These are phyloP conservation scores for Trichoderma citrinoviride DNA, from an alignment of 2,329 filamentous ascomycete genomes.

Conservation along the genomic window DNA sequence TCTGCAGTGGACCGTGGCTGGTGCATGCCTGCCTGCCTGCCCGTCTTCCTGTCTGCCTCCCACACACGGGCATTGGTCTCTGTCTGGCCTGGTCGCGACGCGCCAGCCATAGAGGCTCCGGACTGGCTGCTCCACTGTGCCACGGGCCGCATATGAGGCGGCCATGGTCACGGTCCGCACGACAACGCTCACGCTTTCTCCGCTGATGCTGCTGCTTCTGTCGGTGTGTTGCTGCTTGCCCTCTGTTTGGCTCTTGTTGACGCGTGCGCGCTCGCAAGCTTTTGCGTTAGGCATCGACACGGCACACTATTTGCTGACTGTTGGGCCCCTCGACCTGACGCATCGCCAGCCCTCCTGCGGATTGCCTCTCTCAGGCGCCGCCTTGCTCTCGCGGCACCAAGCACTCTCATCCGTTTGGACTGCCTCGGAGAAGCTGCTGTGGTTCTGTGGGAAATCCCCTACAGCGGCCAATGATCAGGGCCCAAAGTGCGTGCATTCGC, in stretches of 20 bases:
- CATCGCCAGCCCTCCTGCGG: slow-evolving; percentile 16
- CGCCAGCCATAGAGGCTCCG: slow-evolving; percentile 28
- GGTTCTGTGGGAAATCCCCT: slow-evolving; percentile 9
- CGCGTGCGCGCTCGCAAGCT: slow-evolving; percentile 18
- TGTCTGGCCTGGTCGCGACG: neutral
- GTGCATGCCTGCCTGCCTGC: neutral
- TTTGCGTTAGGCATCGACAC: slow-evolving; percentile 23
- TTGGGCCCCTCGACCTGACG: slow-evolving; percentile 8
- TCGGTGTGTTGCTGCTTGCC: slow-evolving; percentile 36
- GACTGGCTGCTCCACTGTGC: slow-evolving; percentile 36
- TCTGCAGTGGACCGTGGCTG: slow-evolving; percentile 20
- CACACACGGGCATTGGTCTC: slow-evolving; percentile 22
- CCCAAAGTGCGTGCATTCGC: neutral
- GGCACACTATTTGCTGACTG: slow-evolving; percentile 21
- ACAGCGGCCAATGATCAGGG: slow-evolving; percentile 14
- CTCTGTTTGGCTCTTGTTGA: slow-evolving; percentile 30
- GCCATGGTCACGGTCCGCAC: slow-evolving; percentile 28
- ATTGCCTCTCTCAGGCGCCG: neutral
- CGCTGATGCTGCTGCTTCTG: slow-evolving; percentile 29
- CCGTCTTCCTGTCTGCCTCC: neutral
- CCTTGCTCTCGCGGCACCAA: slow-evolving; percentile 13
- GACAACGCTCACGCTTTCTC: slow-evolving; percentile 21
- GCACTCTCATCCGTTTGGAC: slow-evolving; percentile 11
- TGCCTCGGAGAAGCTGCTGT: slow-evolving; percentile 13
- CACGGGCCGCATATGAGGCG: slow-evolving; percentile 37